Conservation (phyloP, 1,284 basidiomycete genomes). For the Rhodotorula glutinis region DNA sequence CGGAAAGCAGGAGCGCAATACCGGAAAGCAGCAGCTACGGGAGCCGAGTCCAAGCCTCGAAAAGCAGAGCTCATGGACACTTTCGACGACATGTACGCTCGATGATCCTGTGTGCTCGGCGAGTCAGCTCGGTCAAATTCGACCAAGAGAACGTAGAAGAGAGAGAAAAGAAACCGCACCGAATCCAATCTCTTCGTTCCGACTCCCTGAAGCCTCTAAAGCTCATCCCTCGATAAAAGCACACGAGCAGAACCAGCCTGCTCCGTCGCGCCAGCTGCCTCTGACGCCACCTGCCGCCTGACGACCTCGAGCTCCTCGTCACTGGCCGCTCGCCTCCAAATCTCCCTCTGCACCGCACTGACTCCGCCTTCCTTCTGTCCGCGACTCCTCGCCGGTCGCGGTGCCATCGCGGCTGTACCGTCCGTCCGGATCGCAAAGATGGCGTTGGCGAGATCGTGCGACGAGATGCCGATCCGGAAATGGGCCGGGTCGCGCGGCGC, state of each 20-base stretch:
- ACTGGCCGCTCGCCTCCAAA: background rate
- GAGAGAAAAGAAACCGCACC: too few species aligned
- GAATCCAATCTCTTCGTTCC: too few species aligned
- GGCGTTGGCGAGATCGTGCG: conserved; percentile 7
- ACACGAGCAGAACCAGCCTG: too few species aligned
- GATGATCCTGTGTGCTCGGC: too few species aligned
- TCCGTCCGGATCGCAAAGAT: background rate
- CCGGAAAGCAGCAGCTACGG: too few species aligned
- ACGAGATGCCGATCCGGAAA: background rate
- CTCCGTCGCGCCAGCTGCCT: too few species aligned
- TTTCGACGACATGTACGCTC: too few species aligned
- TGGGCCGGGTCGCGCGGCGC: background rate
- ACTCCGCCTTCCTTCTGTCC: background rate
- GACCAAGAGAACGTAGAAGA: too few species aligned
- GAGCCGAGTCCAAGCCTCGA: too few species aligned
- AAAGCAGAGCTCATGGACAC: too few species aligned
- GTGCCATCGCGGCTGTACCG: background rate
- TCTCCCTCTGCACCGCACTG: background rate
- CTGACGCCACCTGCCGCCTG: background rate
- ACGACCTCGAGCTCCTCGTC: background rate
- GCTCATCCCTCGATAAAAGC: background rate
- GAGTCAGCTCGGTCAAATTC: too few species aligned
- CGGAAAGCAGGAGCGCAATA: too few species aligned
- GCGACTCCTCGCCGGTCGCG: background rate
- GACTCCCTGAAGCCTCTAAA: background rate